Percentiles rank a stretch among this genome's conserved stretches.
phyloP scores from a whole-genome alignment of 208 protist species.

The Leishmania tropica region DNA sequence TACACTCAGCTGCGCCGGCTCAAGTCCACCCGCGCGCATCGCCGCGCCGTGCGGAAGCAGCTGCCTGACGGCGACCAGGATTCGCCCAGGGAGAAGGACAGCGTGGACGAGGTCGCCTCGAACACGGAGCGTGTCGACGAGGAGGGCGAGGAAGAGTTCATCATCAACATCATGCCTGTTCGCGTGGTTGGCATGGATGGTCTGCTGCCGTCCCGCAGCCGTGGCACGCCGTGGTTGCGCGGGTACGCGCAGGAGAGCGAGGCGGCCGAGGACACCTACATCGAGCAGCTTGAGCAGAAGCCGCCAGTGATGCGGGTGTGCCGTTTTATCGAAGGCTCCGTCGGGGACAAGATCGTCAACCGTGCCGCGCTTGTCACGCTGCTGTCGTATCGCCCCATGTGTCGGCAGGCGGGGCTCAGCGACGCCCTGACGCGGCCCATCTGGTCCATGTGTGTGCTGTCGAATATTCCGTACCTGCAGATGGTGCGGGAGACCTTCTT shows the following conservation, averaged over 20 bases:
- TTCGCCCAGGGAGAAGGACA: not conserved
- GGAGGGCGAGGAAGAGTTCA: conserved; percentile 38
- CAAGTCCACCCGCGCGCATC: conserved; percentile 15
- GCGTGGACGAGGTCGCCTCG: conserved; percentile 7
- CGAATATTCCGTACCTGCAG: conserved; percentile 55
- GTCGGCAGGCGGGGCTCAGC: conserved; percentile 36
- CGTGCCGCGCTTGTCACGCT: conserved; percentile 39
- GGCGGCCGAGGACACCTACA: conserved; percentile 30
- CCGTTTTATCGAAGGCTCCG: conserved; percentile 46
- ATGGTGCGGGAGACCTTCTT: conserved; percentile 58
- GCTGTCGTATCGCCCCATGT: conserved; percentile 39
- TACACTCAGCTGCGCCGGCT: conserved; percentile 30
- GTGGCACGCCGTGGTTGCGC: conserved; percentile 61
- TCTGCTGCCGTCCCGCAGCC: conserved; percentile 36
- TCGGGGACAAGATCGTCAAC: conserved; percentile 51
- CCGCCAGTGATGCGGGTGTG: conserved; percentile 55
- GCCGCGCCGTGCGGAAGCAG: conserved; percentile 1
- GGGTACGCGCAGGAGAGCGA: conserved; percentile 29
- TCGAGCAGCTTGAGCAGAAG: conserved; percentile 23
- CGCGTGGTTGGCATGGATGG: conserved; percentile 52
- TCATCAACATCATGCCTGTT: conserved; percentile 48
- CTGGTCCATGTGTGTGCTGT: conserved; percentile 45
- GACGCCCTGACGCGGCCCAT: conserved; percentile 48
- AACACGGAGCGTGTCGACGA: conserved; percentile 33
- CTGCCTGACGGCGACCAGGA: not conserved